Evolutionary conservation across 1,284 basidiomycete species (phyloP), one percentile per base, ranked within the genome.

Genomic region (Microbotryomycetes sp.): DNA sequence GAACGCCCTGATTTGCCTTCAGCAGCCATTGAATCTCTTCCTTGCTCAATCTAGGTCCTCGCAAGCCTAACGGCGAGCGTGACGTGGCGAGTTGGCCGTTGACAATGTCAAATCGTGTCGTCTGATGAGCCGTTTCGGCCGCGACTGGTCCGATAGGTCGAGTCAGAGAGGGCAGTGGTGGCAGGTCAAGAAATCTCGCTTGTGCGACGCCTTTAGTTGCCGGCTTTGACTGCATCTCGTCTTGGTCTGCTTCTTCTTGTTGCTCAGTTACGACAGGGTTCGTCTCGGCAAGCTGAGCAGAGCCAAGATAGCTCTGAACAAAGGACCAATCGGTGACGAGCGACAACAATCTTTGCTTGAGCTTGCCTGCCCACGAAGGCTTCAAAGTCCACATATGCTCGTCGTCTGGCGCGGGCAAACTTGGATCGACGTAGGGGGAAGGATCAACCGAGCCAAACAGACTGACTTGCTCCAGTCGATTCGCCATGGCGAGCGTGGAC

Each of bases 391-490:
- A 41, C 18, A 41, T 9, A 18, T 41, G 35, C 35, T 41, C 35
- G 35, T 41, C 35, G 35, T 41, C 35, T 41, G 35, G 11, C 18
- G 35, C 11, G 9, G 18, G 9, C 35, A 9, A 18, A 11, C 11
- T 41, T 41, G 35, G 35, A 18, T 41, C 35, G 18, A 41, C 35
- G 18, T 11, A 41, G 18, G 35, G 35, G 18, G 11, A 11, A 18
- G 35, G 35, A 41, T 41, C 35, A 18, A 41, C 35, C 9, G 27
- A 5, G 41, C 58, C 58, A 21, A 60, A 60, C 47, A 60, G 41
- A 9, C 31, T 28, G 28, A 60, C 11, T 28, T 60, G 52, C n/a
- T 60, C 58, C 3, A 60, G 48, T 29, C 55, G 41, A 9, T 1
- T 3, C 2, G 54, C 52, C 7, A 41, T 35, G 24, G 45, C 31